Percentiles rank a stretch among this genome's conserved stretches.
These are phyloP conservation scores for Cladosporium phlei DNA, from an alignment of 2,329 filamentous ascomycete genomes.

Conservation along the genomic window DNA sequence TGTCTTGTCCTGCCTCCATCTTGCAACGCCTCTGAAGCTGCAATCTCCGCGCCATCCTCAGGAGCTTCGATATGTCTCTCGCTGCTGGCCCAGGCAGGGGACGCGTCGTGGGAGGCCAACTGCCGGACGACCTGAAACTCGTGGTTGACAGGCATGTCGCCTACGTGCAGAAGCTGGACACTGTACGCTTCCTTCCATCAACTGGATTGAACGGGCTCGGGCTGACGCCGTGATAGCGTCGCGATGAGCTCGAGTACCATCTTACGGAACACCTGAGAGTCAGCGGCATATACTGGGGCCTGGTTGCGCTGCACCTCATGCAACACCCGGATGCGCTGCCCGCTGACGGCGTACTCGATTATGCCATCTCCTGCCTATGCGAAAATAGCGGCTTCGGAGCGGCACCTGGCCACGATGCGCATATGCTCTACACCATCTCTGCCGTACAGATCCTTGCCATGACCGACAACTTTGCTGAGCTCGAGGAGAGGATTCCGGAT, in stretches of 20 bases:
- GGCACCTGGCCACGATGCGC: conserved; percentile 87
- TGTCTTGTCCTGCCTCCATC: conserved; percentile 11
- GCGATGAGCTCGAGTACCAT: conserved; percentile 96
- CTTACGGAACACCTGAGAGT: conserved; percentile 93
- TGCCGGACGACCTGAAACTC: conserved; percentile 48
- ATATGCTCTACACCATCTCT: conserved; percentile 94
- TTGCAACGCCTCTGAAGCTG: conserved; percentile 2
- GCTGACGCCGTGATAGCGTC: conserved; percentile 53
- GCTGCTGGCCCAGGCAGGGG: conserved; percentile 57
- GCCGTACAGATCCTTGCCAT: conserved; percentile 89
- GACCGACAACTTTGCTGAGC: conserved; percentile 75
- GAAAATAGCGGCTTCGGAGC: conserved; percentile 88
- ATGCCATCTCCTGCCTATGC: conserved; percentile 91
- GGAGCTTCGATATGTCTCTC: conserved; percentile 48
- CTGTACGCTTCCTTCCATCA: conserved; percentile 48
- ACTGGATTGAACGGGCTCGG: conserved; percentile 13
- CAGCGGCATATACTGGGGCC: conserved; percentile 94
- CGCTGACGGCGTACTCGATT: conserved; percentile 75
- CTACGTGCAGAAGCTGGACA: conserved; percentile 91
- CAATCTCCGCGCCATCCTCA: conserved; percentile 11
- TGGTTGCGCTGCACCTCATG: conserved; percentile 82
- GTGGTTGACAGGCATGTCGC: conserved; percentile 68
- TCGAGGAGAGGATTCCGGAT: conserved; percentile 63
- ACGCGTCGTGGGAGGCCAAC: conserved; percentile 32
- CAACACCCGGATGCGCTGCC: conserved; percentile 76